phyloP scores from a whole-genome alignment of 345 rosid species.

The Aquilaria yunnanensis region DNA sequence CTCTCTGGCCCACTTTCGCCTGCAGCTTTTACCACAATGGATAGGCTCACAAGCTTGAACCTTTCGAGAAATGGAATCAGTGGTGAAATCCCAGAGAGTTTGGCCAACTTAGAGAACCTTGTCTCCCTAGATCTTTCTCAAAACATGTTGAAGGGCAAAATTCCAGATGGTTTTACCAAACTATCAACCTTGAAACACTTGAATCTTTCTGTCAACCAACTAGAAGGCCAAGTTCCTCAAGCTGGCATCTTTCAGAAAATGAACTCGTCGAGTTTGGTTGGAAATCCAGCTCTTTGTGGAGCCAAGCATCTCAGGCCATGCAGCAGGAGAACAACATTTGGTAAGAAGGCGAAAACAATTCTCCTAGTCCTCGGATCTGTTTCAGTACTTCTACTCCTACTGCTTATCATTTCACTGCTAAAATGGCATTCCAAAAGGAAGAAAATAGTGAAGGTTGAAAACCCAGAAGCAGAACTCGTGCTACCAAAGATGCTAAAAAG shows the following conservation, averaged over 20 bases:
- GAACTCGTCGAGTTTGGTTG: conserved; percentile 35
- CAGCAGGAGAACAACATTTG: conserved; percentile 33
- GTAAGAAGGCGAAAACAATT: conserved; percentile 30
- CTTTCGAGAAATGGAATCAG: conserved; percentile 56
- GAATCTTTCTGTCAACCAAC: conserved; percentile 62
- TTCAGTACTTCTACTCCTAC: conserved; percentile 26
- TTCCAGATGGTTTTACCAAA: conserved; percentile 54
- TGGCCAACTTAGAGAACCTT: conserved; percentile 43
- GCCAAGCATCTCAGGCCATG: conserved; percentile 37
- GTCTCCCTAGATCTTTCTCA: conserved; percentile 57
- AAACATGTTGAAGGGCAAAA: conserved; percentile 51
- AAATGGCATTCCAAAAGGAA: conserved; percentile 14
- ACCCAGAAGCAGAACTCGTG: conserved; percentile 34
- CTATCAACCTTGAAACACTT: conserved; percentile 50
- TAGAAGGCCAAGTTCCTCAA: conserved; percentile 70
- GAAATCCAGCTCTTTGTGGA: conserved; percentile 75
- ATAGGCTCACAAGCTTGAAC: conserved; percentile 43
- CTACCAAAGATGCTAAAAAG: conserved; percentile 48
- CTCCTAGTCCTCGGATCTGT: conserved; percentile 40
- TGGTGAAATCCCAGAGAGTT: conserved; percentile 45
- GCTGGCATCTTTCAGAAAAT: conserved; percentile 55
- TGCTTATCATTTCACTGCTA: conserved; percentile 26
- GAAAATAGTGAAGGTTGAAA: conserved; percentile 22
- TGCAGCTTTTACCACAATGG: conserved; percentile 34
- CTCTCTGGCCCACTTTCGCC: conserved; percentile 49